Evolutionary conservation across 2,329 filamentous ascomycete genomes (phyloP).

Genomic region (Zymoseptoria tritici): DNA sequence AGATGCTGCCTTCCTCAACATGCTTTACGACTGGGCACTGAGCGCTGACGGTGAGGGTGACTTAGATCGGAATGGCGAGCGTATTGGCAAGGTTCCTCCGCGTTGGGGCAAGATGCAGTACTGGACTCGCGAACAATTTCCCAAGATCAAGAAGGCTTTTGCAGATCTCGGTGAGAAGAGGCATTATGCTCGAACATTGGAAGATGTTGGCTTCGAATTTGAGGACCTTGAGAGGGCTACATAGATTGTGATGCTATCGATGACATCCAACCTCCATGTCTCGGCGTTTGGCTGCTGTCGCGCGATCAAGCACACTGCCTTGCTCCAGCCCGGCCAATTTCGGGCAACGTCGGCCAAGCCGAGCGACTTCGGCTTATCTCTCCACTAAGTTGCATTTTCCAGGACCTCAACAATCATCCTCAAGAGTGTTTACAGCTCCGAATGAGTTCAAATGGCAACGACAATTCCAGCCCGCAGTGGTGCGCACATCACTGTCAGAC

Average conservation of each 20-base stretch:
- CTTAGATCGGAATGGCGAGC: not conserved
- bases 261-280: not conserved
- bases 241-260: not conserved
- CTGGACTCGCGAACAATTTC: conserved; percentile 64
- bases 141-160: conserved; percentile 65
- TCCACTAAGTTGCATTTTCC: not conserved
- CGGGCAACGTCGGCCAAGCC: not conserved
- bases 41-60: conserved; percentile 32
- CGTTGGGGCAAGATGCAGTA: conserved; percentile 63
- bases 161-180: conserved; percentile 54
- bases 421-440: not conserved
- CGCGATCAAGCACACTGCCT: not conserved
- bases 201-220: conserved; percentile 56
- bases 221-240: conserved; percentile 9
- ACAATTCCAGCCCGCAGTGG: not conserved
- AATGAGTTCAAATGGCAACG: not conserved
- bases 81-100: conserved; percentile 57
- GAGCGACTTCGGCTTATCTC: not conserved
- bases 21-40: conserved; percentile 55
- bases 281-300: not conserved
- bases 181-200: conserved; percentile 52
- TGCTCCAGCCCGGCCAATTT: not conserved
- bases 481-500: not conserved
- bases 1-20: conserved; percentile 65
- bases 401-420: not conserved